phyloP scores from a whole-genome alignment of 2,329 filamentous ascomycete genomes.

The Orbilia quercus region DNA sequence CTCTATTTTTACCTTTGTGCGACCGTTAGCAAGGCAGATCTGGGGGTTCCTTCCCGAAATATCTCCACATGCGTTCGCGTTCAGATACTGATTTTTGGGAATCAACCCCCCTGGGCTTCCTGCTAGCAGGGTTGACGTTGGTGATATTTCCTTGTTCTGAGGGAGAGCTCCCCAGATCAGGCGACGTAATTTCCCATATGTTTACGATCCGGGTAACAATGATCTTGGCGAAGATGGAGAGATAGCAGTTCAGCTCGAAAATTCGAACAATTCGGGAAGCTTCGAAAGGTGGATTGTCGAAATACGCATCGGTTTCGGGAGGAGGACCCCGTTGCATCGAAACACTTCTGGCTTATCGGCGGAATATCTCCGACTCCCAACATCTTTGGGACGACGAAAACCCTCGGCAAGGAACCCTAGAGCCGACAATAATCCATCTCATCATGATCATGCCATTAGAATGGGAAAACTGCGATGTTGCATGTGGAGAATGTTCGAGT shows the following conservation, averaged over 20 bases:
- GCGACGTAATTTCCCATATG: slow-evolving; percentile 21
- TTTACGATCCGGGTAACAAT: not conserved
- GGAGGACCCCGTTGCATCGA: not conserved
- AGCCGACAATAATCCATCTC: not conserved
- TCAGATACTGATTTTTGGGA: slow-evolving; percentile 1
- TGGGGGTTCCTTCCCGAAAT: slow-evolving; percentile 35
- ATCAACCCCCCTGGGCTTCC: not conserved
- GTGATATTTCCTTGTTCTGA: slow-evolving; percentile 5
- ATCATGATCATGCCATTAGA: slow-evolving; percentile 17
- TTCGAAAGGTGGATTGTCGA: slow-evolving; percentile 18
- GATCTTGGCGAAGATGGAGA: slow-evolving; percentile 10
- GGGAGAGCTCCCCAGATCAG: slow-evolving; percentile 27
- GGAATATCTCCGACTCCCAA: slow-evolving; percentile 34
- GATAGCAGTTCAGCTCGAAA: slow-evolving; percentile 12
- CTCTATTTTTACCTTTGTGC: slow-evolving; percentile 34
- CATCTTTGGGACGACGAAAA: not conserved
- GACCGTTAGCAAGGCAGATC: slow-evolving; percentile 47
- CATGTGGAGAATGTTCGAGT: slow-evolving; percentile 6
- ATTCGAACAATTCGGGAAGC: slow-evolving; percentile 37
- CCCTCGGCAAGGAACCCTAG: slow-evolving; percentile 6
- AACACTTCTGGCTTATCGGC: slow-evolving; percentile 8
- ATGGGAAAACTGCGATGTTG: not conserved
- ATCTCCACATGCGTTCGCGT: not conserved
- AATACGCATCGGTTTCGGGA: slow-evolving; percentile 15
- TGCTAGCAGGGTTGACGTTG: slow-evolving; percentile 31